These are phyloP conservation scores for Psilocybe tampanensis DNA, from an alignment of 768 basidiomycete species.

Conservation along the genomic window DNA sequence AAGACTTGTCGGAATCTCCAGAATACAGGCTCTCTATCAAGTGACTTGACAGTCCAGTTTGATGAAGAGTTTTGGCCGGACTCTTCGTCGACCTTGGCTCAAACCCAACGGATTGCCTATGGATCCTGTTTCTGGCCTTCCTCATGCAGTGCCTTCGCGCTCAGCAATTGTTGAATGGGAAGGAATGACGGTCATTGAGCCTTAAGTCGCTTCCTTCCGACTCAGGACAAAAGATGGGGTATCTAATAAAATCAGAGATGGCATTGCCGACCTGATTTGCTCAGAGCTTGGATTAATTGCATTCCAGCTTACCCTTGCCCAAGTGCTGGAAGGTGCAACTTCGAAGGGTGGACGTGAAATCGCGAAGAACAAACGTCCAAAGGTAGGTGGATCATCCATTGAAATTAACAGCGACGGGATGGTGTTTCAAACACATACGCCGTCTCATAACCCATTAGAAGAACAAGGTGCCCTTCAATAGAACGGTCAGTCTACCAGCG, in stretches of 20 bases:
- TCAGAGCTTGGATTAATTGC: constrained; percentile 49
- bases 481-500: too few relatives aligned
- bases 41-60: neutral
- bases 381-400: constrained; percentile 81
- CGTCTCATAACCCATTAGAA: too few relatives aligned
- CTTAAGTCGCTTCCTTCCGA: constrained; percentile 62
- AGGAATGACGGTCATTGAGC: constrained; percentile 90
- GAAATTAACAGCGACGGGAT: constrained; percentile 87
- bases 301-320: constrained; percentile 71
- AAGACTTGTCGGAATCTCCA: constrained; percentile 89
- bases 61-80: constrained; percentile 56
- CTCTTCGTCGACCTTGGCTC: constrained; percentile 85
- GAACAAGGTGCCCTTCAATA: too few relatives aligned
- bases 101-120: constrained; percentile 56
- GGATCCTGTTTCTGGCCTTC: constrained; percentile 53
- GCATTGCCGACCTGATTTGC: constrained; percentile 73
- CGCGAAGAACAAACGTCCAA: constrained; percentile 74
- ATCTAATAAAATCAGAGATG: constrained; percentile 59
- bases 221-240: constrained; percentile 1
- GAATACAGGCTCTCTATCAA: constrained; percentile 67
- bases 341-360: constrained; percentile 98
- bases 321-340: constrained; percentile 91
- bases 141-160: constrained; percentile 72
- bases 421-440: constrained; percentile 52
- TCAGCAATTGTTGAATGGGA: constrained; percentile 96